Percentiles rank a stretch among this genome's conserved stretches.
These are phyloP conservation scores for Camelina neglecta DNA, from an alignment of 345 rosid genomes.

Conservation along the genomic window DNA sequence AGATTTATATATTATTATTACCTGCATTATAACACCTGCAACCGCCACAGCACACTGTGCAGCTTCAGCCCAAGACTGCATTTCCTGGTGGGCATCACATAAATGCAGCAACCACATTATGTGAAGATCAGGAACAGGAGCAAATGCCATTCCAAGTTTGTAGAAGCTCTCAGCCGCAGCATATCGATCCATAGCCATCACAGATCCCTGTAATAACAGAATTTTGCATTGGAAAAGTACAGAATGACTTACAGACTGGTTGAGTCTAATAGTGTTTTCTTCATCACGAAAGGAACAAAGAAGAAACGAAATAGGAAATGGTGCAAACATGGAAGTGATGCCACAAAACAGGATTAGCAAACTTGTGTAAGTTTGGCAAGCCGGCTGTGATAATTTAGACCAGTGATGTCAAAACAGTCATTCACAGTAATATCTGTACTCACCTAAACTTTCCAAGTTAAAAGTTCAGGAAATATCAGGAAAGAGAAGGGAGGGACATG, in stretches of 20 bases:
- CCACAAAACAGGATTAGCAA: slow-evolving; percentile 22
- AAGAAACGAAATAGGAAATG: slow-evolving; percentile 10
- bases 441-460: not conserved
- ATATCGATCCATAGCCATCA: slow-evolving; percentile 88
- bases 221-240: slow-evolving; percentile 11
- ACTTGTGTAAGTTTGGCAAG: not conserved
- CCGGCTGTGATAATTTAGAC: slow-evolving; percentile 6
- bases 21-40: slow-evolving; percentile 98
- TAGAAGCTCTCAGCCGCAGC: slow-evolving; percentile 97
- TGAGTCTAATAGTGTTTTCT: not conserved
- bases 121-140: slow-evolving; percentile 99
- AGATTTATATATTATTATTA: slow-evolving; percentile 38
- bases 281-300: slow-evolving; percentile 11
- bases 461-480: not conserved
- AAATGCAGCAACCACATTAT: slow-evolving; percentile 99
- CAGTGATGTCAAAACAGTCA: slow-evolving; percentile 11
- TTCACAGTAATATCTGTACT: slow-evolving; percentile 19
- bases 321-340: slow-evolving; percentile 9
- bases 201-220: slow-evolving; percentile 61
- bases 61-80: slow-evolving; percentile 99
- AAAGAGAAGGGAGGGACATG: slow-evolving; percentile 13
- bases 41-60: slow-evolving; percentile 97
- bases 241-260: slow-evolving; percentile 19
- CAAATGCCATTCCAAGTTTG: slow-evolving; percentile 99
- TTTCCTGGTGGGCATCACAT: slow-evolving; percentile 99